A percentile compares a stretch with the other conserved stretches of the same genome.
These are phyloP conservation scores for Colletotrichum horii DNA, from an alignment of 2,329 filamentous ascomycete species.

Conservation along the genomic window DNA sequence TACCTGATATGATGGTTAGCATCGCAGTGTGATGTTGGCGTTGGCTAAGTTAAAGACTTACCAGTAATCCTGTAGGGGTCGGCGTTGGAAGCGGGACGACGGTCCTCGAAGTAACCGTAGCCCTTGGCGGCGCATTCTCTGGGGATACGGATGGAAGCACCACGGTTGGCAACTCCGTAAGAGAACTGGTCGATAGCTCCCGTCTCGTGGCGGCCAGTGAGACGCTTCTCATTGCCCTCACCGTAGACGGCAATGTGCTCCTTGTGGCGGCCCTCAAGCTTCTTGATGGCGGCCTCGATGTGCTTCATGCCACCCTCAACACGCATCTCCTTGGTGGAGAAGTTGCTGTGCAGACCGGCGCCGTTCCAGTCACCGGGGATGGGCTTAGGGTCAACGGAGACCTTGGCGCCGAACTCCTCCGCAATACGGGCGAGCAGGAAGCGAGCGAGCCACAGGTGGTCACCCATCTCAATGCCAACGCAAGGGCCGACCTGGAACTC, in stretches of 20 bases:
- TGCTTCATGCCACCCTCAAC: slow-evolving; percentile 88
- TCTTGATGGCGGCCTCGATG: slow-evolving; percentile 88
- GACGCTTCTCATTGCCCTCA: slow-evolving; percentile 92
- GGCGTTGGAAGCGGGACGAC: slow-evolving; percentile 74
- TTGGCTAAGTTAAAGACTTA: background rate
- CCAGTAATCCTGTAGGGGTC: slow-evolving; percentile 25
- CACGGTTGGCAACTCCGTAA: slow-evolving; percentile 95
- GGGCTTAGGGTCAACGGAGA: slow-evolving; percentile 95
- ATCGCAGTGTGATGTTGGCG: background rate
- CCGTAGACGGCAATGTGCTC: slow-evolving; percentile 95
- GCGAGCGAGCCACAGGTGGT: slow-evolving; percentile 89
- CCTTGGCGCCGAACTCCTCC: slow-evolving; percentile 95
- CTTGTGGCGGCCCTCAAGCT: slow-evolving; percentile 76
- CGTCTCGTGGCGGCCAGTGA: slow-evolving; percentile 94
- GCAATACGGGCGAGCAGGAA: slow-evolving; percentile 89
- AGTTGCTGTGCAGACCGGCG: slow-evolving; percentile 91
- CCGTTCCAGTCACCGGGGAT: slow-evolving; percentile 91
- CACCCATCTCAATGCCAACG: slow-evolving; percentile 87
- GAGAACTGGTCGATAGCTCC: slow-evolving; percentile 92
- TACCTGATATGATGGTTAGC: background rate
- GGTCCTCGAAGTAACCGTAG: slow-evolving; percentile 93
- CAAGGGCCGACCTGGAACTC: slow-evolving; percentile 97
- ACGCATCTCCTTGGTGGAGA: slow-evolving; percentile 89
- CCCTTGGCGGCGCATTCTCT: slow-evolving; percentile 84
- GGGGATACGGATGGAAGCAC: slow-evolving; percentile 91